These are phyloP conservation scores for Tephrocybe rancida DNA, from an alignment of 768 basidiomycete genomes.

Conservation along the genomic window DNA sequence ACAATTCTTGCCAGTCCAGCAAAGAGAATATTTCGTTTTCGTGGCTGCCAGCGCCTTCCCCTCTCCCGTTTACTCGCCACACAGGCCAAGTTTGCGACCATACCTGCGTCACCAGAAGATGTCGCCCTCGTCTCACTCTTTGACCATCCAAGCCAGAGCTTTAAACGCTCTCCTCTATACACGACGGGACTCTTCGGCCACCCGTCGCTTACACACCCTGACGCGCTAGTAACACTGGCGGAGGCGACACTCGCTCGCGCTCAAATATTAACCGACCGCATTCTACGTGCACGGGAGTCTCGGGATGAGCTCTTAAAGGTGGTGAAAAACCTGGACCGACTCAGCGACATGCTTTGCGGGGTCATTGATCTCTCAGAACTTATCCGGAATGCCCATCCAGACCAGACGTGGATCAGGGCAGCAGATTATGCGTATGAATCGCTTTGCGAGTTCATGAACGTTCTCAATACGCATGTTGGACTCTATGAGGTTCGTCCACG, in stretches of 20 bases:
- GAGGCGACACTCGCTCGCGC: constrained; percentile 82
- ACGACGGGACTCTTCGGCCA: constrained; percentile 88
- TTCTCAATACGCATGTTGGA: constrained; percentile 90
- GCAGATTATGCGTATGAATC: constrained; percentile 89
- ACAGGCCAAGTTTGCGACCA: constrained; percentile 38
- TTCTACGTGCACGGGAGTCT: constrained; percentile 72
- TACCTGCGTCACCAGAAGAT: constrained; percentile 69
- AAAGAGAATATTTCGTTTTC: constrained; percentile 26
- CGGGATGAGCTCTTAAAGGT: constrained; percentile 78
- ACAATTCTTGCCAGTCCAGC: constrained; percentile 42
- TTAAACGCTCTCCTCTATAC: constrained; percentile 42
- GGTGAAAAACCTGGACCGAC: constrained; percentile 94
- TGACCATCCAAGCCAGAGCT: constrained; percentile 56
- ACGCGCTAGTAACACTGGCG: constrained; percentile 71
- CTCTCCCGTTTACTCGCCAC: constrained; percentile 37
- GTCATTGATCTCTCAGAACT: constrained; percentile 97
- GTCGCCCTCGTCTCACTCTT: constrained; percentile 68
- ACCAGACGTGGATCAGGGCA: constrained; percentile 77
- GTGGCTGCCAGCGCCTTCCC: constrained; percentile 15
- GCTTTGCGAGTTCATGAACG: constrained; percentile 97
- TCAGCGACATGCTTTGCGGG: constrained; percentile 94
- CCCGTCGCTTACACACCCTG: constrained; percentile 66
- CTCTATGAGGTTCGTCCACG: constrained; percentile 75
- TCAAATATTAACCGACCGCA: constrained; percentile 80
- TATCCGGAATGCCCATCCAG: constrained; percentile 91